Base-by-base conservation (phyloP, 768 basidiomycete genomes). In the Leccinum subgranulosum region DNA sequence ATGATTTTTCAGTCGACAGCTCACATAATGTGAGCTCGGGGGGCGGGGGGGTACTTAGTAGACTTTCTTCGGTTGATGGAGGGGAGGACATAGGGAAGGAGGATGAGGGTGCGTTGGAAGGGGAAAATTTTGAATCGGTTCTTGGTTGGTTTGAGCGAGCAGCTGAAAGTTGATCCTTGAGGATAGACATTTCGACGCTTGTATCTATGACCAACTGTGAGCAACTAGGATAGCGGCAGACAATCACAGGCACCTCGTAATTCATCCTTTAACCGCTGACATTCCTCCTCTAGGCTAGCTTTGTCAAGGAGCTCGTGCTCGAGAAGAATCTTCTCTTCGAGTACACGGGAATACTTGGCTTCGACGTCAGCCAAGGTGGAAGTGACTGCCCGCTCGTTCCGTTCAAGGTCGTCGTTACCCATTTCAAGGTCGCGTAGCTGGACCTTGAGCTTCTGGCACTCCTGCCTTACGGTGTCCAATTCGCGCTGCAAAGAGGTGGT, bases 361-460 rank as follows among this genome's bases (percentile, higher is more conserved):
- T 97, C 94, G 65, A 92, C 79, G 69, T 91, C 90, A 4, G 88
- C 89, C 64, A 95, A 74, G 64, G 84, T 90, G 50, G 88, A 92
- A 9, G 88, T 83, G 43, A 91, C 88, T 51, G 90, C 90, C 28
- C 97, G 84, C 69, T 98, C 96, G 71, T 90, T 95, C 60, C 94
- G 82, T 70, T 98, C 97, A 57, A 99, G 79, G 75, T 98, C 95
- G 67, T 99, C 97, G 67, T 97, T 98, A 49, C 96, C 96, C 85
- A 98, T 90, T 75, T 98, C 96, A 29, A 97, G 78, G 71, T 98
- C 92, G 21, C 91, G 84, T 17, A 94, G 75, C 67, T 89, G 86
- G 21, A 88, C 76, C 73, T 90, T 90, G 59, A 83, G 73, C 51
- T 78, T 77, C 67, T 88, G 88, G 60, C 87, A 81, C 58, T 88